Conservation (phyloP, 176 grass and related monocot species). For the Chloris gayana region DNA sequence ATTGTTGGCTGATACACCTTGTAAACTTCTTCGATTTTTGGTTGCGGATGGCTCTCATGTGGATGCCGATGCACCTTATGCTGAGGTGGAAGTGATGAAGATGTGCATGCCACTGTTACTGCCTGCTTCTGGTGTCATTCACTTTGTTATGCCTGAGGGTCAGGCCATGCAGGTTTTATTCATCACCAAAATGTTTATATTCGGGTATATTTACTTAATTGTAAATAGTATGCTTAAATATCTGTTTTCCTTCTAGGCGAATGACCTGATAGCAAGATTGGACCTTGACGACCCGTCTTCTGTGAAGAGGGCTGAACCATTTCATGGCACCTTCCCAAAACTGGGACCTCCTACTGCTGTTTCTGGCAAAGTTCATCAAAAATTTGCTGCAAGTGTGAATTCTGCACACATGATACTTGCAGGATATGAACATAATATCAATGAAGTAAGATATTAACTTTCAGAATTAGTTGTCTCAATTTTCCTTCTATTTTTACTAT, state of each 20-base stretch:
- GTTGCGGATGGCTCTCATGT: slow-evolving; percentile 89
- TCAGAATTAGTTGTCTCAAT: slow-evolving; percentile 27
- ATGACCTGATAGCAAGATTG: slow-evolving; percentile 87
- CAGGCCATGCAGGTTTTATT: slow-evolving; percentile 85
- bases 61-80: slow-evolving; percentile 89
- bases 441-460: slow-evolving; percentile 53
- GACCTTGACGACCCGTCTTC: slow-evolving; percentile 96
- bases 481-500: slow-evolving; percentile 25
- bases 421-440: slow-evolving; percentile 95
- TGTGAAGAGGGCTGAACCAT: slow-evolving; percentile 95
- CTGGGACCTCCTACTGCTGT: slow-evolving; percentile 84
- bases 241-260: slow-evolving; percentile 56
- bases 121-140: slow-evolving; percentile 90
- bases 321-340: slow-evolving; percentile 87
- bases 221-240: too few relatives aligned
- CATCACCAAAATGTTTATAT: too few relatives aligned
- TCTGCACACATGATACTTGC: slow-evolving; percentile 93
- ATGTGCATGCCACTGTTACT: slow-evolving; percentile 99
- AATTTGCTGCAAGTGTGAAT: slow-evolving; percentile 78
- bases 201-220: too few relatives aligned
- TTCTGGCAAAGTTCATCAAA: slow-evolving; percentile 97
- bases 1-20: slow-evolving; percentile 92
- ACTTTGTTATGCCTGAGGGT: slow-evolving; percentile 92
- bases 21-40: slow-evolving; percentile 97
- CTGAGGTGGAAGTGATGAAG: slow-evolving; percentile 99